Evolutionary conservation across 1,284 basidiomycete species (phyloP).

Genomic region (Ganoderma resinaceum): DNA sequence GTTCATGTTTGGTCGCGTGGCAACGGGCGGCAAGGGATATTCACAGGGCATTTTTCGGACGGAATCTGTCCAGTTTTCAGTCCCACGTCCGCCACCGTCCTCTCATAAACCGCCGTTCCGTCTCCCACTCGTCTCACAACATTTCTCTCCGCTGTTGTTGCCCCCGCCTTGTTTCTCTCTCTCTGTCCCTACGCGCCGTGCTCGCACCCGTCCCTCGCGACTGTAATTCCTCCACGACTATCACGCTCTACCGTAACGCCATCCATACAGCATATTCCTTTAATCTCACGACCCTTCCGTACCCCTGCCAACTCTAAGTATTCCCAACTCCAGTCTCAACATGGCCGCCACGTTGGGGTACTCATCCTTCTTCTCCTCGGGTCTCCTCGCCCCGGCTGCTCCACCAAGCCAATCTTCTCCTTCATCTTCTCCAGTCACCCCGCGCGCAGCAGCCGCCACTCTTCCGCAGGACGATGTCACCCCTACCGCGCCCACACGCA

Average conservation of each 20-base stretch:
- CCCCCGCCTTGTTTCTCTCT: background rate
- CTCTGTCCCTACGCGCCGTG: background rate
- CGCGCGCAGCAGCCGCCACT: conserved; percentile 31
- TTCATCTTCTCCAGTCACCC: conserved; percentile 44
- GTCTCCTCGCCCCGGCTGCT: conserved; percentile 52
- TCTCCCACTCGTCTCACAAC: background rate
- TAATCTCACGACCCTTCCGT: conserved; percentile 3
- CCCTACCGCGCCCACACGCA: conserved; percentile 38
- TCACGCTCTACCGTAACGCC: conserved; percentile 19
- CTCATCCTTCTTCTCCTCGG: conserved; percentile 67
- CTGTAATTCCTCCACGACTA: conserved; percentile 22
- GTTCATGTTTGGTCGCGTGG: conserved; percentile 1
- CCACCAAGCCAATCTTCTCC: conserved; percentile 40
- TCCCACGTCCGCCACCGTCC: conserved; percentile 4
- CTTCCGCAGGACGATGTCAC: conserved; percentile 44
- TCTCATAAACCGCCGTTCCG: conserved; percentile 3
- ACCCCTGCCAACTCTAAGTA: conserved; percentile 5
- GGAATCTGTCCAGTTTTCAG: background rate
- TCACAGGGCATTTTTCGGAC: conserved; percentile 16
- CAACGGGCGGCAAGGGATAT: conserved; percentile 19
- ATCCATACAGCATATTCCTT: conserved; percentile 3
- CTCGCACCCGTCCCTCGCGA: background rate
- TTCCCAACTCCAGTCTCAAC: background rate
- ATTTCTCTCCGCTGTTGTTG: background rate
- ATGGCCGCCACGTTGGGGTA: conserved; percentile 51